Evolutionary conservation across 192 early-diverging fungal species (phyloP).

Genomic region (Gamsiella multidivaricata): DNA sequence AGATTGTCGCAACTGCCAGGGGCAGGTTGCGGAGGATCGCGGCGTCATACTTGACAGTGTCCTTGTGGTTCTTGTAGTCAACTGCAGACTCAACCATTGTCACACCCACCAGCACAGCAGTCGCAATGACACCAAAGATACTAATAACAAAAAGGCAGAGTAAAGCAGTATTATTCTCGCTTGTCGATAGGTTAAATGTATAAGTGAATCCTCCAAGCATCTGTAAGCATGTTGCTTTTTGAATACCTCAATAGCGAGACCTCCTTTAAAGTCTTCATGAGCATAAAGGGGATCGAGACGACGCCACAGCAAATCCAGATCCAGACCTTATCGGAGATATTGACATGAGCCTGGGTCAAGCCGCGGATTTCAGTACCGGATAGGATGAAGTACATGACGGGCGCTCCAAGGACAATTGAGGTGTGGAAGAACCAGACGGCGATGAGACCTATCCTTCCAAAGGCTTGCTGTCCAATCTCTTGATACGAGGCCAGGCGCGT

Average conservation of each 20-base stretch:
- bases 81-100: conserved; percentile 61
- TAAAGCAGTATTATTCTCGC: too few relatives aligned
- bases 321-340: conserved; percentile 61
- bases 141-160: conserved; percentile 32
- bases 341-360: conserved; percentile 57
- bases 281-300: conserved; percentile 71
- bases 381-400: conserved; percentile 71
- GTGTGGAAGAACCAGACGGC: conserved; percentile 66
- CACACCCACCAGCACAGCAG: conserved; percentile 67
- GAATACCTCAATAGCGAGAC: conserved; percentile 63
- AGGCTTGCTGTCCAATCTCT: conserved; percentile 72
- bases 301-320: conserved; percentile 65
- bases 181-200: too few relatives aligned
- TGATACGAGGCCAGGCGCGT: conserved; percentile 68
- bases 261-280: conserved; percentile 76
- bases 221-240: background rate
- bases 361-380: conserved; percentile 68
- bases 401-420: conserved; percentile 61
- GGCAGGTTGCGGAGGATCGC: conserved; percentile 66
- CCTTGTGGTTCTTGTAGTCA: conserved; percentile 60
- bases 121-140: conserved; percentile 72
- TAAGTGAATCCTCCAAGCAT: too few relatives aligned
- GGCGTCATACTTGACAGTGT: conserved; percentile 48
- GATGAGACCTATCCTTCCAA: conserved; percentile 59
- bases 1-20: conserved; percentile 70